Evolutionary conservation across 495 filamentous ascomycete species (phyloP).

Genomic region (Neurospora intermedia): DNA sequence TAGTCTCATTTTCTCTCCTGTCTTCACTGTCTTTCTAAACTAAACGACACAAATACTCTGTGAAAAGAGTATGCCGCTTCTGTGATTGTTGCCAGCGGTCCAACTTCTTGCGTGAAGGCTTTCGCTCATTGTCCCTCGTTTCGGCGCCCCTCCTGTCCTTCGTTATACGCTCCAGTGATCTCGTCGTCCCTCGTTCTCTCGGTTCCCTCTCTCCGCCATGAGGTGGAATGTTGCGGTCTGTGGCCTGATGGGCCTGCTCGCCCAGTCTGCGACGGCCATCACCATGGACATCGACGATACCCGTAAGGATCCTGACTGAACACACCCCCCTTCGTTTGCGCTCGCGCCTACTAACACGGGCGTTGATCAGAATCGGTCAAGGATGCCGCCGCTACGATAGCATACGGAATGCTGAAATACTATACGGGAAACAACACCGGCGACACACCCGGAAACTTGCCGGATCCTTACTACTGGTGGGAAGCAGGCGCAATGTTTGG

Average conservation of each 20-base stretch:
- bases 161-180: neutral
- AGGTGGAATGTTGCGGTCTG: constrained; percentile 8
- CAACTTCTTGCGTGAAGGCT: neutral
- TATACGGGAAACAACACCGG: constrained; percentile 65
- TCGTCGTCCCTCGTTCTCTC: neutral
- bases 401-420: constrained; percentile 39
- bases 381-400: constrained; percentile 32
- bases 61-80: neutral
- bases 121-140: neutral
- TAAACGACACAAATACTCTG: neutral
- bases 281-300: constrained; percentile 16
- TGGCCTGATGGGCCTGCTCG: constrained; percentile 14
- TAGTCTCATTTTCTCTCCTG: neutral
- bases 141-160: neutral
- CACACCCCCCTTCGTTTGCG: neutral
- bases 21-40: neutral
- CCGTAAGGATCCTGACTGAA: constrained; percentile 7
- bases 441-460: constrained; percentile 60
- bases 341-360: constrained; percentile 3
- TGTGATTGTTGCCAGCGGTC: neutral
- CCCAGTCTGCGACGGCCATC: constrained; percentile 15
- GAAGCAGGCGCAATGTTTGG: constrained; percentile 70
- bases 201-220: constrained; percentile 11
- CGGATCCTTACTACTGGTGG: constrained; percentile 72
- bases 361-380: constrained; percentile 27